Percentiles rank a stretch among this genome's conserved stretches.
These are phyloP conservation scores for Seminavis robusta DNA, from an alignment of 108 stramenopile species.

Conservation along the genomic window DNA sequence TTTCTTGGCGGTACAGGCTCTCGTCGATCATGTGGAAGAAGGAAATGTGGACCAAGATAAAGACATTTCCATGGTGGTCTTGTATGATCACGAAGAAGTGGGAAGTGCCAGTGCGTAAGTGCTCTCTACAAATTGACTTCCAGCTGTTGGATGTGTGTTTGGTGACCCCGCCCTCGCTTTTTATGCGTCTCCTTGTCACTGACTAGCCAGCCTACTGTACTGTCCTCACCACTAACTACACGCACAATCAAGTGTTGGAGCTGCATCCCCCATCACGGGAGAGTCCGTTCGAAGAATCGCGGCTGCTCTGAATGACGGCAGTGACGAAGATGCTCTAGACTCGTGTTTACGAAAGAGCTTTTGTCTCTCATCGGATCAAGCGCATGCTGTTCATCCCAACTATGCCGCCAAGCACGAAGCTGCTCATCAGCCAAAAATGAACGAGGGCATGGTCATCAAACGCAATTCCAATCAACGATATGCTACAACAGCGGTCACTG, in stretches of 20 bases:
- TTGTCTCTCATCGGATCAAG: conserved; percentile 86
- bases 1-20: conserved; percentile 75
- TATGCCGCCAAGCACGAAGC: conserved; percentile 94
- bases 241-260: conserved; percentile 46
- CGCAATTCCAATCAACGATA: conserved; percentile 97
- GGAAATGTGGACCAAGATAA: conserved; percentile 40
- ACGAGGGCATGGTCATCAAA: conserved; percentile 97
- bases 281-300: conserved; percentile 78
- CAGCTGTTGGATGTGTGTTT: background rate
- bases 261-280: conserved; percentile 80
- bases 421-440: conserved; percentile 88
- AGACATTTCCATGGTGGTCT: conserved; percentile 80
- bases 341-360: conserved; percentile 32
- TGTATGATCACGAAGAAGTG: conserved; percentile 99
- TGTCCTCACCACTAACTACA: background rate
- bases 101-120: conserved; percentile 67
- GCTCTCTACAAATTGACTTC: background rate
- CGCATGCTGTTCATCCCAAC: conserved; percentile 98
- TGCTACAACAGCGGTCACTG: conserved; percentile 88
- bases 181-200: background rate
- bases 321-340: background rate
- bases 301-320: conserved; percentile 33
- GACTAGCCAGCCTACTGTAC: background rate
- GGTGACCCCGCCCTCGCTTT: background rate
- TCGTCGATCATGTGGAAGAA: conserved; percentile 55